Conservation (phyloP, 495 filamentous ascomycete genomes). For the Podospora pseudocomata region DNA sequence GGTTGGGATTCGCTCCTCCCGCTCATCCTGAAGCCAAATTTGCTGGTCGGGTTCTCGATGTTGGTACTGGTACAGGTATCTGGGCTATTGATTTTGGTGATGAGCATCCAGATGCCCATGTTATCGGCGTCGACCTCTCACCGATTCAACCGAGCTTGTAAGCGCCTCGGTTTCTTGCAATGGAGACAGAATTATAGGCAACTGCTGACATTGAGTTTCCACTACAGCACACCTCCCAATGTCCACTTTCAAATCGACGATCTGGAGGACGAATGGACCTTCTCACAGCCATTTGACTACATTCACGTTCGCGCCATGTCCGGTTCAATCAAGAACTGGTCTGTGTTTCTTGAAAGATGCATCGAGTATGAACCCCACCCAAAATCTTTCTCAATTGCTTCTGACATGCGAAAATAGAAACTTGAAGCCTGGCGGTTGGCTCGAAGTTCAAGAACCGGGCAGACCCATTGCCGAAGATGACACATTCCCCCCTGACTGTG, state of each 20-base stretch:
- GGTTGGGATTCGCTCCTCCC: conserved; percentile 18
- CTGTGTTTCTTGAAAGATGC: conserved; percentile 33
- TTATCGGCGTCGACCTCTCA: conserved; percentile 39
- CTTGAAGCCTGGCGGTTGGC: conserved; percentile 46
- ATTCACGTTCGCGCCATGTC: conserved; percentile 44
- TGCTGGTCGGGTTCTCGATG: conserved; percentile 23
- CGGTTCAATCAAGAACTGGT: conserved; percentile 42
- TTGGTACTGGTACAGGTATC: conserved; percentile 28
- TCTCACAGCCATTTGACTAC: conserved; percentile 42
- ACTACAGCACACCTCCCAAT: conserved; percentile 32
- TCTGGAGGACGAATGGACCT: conserved; percentile 43
- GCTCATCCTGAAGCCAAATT: conserved; percentile 1
- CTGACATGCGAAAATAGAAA: conserved; percentile 13
- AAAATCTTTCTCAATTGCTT: background rate
- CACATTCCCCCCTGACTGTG: conserved; percentile 19
- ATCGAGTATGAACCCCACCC: conserved; percentile 18
- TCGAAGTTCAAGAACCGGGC: conserved; percentile 36
- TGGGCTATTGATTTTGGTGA: conserved; percentile 31
- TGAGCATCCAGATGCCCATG: conserved; percentile 24
- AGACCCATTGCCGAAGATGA: conserved; percentile 27
- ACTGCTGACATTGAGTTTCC: background rate
- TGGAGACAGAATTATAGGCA: background rate
- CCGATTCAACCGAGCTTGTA: conserved; percentile 48
- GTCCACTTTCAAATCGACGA: conserved; percentile 42
- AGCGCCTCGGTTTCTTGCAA: background rate